A percentile compares a stretch with the other conserved stretches of the same genome.
These are phyloP conservation scores for Vitis rupestris DNA, from an alignment of 164 flowering plant genomes.

Conservation along the genomic window DNA sequence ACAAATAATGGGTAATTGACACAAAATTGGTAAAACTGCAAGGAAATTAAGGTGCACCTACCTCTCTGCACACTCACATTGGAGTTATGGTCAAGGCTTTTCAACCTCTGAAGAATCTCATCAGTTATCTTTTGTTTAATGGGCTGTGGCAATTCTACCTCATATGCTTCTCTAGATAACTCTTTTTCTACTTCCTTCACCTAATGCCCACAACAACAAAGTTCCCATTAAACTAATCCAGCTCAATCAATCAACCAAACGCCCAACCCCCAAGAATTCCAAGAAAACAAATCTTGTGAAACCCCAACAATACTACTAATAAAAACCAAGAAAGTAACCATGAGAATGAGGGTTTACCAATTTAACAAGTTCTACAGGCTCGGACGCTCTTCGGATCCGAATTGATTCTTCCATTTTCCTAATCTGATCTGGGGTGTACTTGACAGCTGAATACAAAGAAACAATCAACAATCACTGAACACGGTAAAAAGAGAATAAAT, in stretches of 20 bases:
- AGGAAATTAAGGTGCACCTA: slow-evolving; percentile 26
- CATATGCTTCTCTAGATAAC: slow-evolving; percentile 27
- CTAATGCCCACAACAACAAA: slow-evolving; percentile 29
- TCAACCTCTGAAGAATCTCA: slow-evolving; percentile 61
- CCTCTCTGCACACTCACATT: slow-evolving; percentile 60
- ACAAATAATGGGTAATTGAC: not conserved
- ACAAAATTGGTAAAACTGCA: not conserved
- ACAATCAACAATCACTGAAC: slow-evolving; percentile 2
- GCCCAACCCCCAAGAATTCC: not conserved
- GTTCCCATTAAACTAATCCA: slow-evolving; percentile 3
- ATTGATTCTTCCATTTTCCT: slow-evolving; percentile 84
- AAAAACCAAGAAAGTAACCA: slow-evolving; percentile 1
- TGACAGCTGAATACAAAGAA: slow-evolving; percentile 36
- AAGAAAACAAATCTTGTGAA: not conserved
- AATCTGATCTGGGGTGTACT: slow-evolving; percentile 76
- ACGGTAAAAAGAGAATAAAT: not conserved
- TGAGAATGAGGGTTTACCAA: slow-evolving; percentile 44
- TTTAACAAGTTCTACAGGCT: slow-evolving; percentile 66
- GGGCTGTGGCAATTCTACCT: slow-evolving; percentile 36
- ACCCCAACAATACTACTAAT: not conserved
- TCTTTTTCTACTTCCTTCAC: slow-evolving; percentile 47
- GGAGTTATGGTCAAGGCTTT: slow-evolving; percentile 40
- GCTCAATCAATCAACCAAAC: not conserved
- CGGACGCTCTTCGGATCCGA: slow-evolving; percentile 57
- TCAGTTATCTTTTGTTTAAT: slow-evolving; percentile 60